Percentiles rank a stretch among this genome's conserved stretches.
Conservation (phyloP, 345 rosid genomes). For the Camelina hispida region DNA sequence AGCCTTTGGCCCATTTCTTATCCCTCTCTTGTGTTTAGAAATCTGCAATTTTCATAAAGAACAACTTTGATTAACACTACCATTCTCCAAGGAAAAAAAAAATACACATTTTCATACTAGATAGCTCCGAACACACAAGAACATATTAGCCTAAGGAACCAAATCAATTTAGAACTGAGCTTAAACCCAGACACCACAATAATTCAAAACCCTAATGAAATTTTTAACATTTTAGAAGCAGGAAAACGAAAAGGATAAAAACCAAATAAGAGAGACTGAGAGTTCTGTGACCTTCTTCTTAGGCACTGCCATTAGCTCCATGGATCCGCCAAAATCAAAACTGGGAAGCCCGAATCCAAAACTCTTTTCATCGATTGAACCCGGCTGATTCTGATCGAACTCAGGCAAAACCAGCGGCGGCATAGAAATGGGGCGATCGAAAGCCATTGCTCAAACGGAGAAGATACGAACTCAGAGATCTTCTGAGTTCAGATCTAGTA, state of each 20-base stretch:
- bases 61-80: slow-evolving; percentile 9
- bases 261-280: slow-evolving; percentile 11
- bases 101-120: no score
- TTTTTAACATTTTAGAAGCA: background rate
- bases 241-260: background rate
- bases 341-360: slow-evolving; percentile 51
- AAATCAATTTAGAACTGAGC: slow-evolving; percentile 6
- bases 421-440: slow-evolving; percentile 29
- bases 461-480: no score
- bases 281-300: slow-evolving; percentile 62
- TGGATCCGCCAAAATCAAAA: slow-evolving; percentile 57
- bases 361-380: slow-evolving; percentile 34
- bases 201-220: background rate
- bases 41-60: slow-evolving; percentile 50
- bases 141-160: background rate
- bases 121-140: no score
- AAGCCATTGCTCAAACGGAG: no score
- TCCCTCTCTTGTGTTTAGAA: slow-evolving; percentile 78
- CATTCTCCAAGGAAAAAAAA: no score
- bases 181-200: background rate
- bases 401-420: slow-evolving; percentile 40
- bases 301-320: slow-evolving; percentile 98
- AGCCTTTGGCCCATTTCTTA: slow-evolving; percentile 72
- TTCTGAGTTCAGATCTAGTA: no score
- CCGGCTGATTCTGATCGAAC: slow-evolving; percentile 40